phyloP scores from a whole-genome alignment of 1,139 yeast species.

The Candida gigantensis region DNA sequence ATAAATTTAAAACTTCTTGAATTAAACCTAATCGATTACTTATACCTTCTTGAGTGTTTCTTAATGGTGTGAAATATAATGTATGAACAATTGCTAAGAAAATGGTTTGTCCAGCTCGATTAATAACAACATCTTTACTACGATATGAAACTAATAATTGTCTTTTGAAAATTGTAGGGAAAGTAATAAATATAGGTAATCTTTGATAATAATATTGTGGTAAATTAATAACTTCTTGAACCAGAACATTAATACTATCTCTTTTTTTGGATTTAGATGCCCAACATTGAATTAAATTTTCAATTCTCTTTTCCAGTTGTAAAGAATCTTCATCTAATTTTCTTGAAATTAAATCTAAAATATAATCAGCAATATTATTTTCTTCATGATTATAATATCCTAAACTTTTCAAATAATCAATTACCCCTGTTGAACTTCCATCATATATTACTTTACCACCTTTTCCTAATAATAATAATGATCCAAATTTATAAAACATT shows the following conservation, averaged over 20 bases:
- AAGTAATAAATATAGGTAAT: constrained; percentile 26
- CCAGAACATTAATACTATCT: constrained; percentile 8
- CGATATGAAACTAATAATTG: constrained; percentile 54
- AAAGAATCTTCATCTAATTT: constrained; percentile 34
- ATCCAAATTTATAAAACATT: constrained; percentile 63
- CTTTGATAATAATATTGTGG: constrained; percentile 20
- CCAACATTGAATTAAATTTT: constrained; percentile 44
- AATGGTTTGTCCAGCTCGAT: constrained; percentile 67
- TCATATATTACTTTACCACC: constrained; percentile 69
- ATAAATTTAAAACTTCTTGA: constrained; percentile 72
- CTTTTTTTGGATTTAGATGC: constrained; percentile 8
- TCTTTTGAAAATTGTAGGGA: constrained; percentile 33
- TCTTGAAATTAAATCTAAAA: constrained; percentile 68
- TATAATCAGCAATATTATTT: constrained; percentile 71
- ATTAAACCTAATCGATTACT: constrained; percentile 69
- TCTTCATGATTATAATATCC: constrained; percentile 59
- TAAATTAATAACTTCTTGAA: constrained; percentile 19
- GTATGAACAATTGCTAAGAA: constrained; percentile 68
- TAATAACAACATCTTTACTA: constrained; percentile 60
- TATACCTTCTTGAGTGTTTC: constrained; percentile 58
- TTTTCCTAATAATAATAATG: constrained; percentile 64
- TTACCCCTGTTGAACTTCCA: constrained; percentile 44
- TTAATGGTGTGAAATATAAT: constrained; percentile 70
- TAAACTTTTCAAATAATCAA: constrained; percentile 41
- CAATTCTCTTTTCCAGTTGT: constrained; percentile 31